Base-by-base conservation (phyloP, 768 basidiomycete genomes). In the Leccinum incarnatum region DNA sequence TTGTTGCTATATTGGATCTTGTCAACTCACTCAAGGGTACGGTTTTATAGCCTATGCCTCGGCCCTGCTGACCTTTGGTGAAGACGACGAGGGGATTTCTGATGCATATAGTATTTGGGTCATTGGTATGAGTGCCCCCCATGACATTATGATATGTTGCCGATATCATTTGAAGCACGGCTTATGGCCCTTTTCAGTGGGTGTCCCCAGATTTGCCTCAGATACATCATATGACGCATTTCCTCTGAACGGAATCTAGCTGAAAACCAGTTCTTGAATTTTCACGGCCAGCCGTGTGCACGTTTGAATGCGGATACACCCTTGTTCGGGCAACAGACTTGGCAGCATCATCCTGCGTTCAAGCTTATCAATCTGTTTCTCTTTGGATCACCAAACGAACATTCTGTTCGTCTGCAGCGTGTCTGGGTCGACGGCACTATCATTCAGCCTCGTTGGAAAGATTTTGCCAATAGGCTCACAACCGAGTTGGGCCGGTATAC, bases 11-110 rank as follows among this genome's bases (percentile, higher is more conserved):
- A 3, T 5, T 63, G 9, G 61, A 63, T 17, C 54, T 66, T 2
- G 27, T 65, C 36, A 59, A 63, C 17, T 65, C 63, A 4, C 40
- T 64, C n/a, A 57, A 54, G 17, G 60, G 63, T 66, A 27, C 5
- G 5, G 17, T 12, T 32, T 37, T 25, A 3, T 30, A 2, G n/a
- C 8, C 11, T 27, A 0, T 19, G 2, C 42, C 25, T 50, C 6
- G 3, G 8, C 2, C 17, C 9, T 12, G 19, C 54, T 58, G 25
- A 66, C n/a, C 8, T 42, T 47, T 7, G 8, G 8, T 4, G 4
- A 51, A 63, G 65, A 51, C 5, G n/a, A 50, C 2, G 19, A 19
- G 4, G 37, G 32, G 3, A 63, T 58, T 30, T 37, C 42, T 1
- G 37, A 63, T 51, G 36, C 56, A 7, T 51, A 53, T 2, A 54